These are phyloP conservation scores for Penicillium paxilli DNA, from an alignment of 495 filamentous ascomycete species.

Conservation along the genomic window DNA sequence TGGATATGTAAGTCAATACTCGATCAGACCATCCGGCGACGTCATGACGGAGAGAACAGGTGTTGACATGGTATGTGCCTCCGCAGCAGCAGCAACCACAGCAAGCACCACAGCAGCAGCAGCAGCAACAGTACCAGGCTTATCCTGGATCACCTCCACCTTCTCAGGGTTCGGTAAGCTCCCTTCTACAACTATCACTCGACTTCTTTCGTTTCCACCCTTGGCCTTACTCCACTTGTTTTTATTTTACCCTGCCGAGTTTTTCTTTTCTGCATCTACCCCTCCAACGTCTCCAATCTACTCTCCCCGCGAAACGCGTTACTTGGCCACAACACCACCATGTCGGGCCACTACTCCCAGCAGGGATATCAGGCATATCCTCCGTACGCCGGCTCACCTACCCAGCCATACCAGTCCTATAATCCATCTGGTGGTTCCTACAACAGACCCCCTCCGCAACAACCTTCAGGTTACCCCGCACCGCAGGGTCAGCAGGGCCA, in stretches of 20 bases:
- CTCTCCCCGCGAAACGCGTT: too few relatives aligned
- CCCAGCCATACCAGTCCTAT: constrained; percentile 40
- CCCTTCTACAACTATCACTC: neutral
- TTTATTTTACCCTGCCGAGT: constrained; percentile 6
- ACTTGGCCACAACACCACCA: constrained; percentile 17
- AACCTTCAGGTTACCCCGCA: constrained; percentile 28
- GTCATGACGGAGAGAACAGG: constrained; percentile 18
- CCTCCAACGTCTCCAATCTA: constrained; percentile 2
- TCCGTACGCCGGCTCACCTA: constrained; percentile 39
- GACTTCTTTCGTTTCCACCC: constrained; percentile 2
- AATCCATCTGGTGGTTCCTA: constrained; percentile 35
- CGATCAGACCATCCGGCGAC: constrained; percentile 19
- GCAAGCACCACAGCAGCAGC: constrained; percentile 15
- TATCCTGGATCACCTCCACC: constrained; percentile 40
- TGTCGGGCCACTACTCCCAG: constrained; percentile 41
- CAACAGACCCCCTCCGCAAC: constrained; percentile 26
- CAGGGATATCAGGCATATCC: constrained; percentile 38
- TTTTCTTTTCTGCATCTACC: constrained; percentile 11
- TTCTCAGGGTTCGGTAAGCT: constrained; percentile 43
- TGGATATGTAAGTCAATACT: constrained; percentile 43
- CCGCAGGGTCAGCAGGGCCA: constrained; percentile 32
- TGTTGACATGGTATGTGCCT: too few relatives aligned
- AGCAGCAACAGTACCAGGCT: constrained; percentile 40
- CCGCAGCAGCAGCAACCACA: constrained; percentile 6
- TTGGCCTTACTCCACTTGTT: constrained; percentile 8